These are phyloP conservation scores for Carex kokanica DNA, from an alignment of 176 grass and related monocot genomes.

Conservation along the genomic window DNA sequence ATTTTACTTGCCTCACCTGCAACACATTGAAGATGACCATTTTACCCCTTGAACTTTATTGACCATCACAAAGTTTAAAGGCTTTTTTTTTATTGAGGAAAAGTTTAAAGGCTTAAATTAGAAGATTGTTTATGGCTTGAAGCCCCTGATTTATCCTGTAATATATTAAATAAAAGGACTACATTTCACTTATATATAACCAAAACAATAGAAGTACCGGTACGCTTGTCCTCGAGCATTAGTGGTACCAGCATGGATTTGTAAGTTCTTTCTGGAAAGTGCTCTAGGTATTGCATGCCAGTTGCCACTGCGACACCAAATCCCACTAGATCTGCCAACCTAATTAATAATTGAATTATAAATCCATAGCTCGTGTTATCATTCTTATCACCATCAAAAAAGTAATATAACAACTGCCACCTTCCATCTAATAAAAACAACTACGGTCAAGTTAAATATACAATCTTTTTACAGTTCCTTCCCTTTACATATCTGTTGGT, in stretches of 20 bases:
- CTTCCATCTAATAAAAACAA: not conserved
- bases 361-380: not conserved
- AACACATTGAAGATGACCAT: slow-evolving; percentile 3
- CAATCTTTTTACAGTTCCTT: not conserved
- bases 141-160: not conserved
- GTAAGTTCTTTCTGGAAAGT: slow-evolving; percentile 80
- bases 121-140: not conserved
- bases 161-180: not conserved
- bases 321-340: slow-evolving; percentile 80
- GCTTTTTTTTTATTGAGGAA: too few species aligned
- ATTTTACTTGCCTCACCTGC: slow-evolving; percentile 69
- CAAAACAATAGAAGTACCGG: slow-evolving; percentile 40
- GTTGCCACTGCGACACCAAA: slow-evolving; percentile 78
- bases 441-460: not conserved
- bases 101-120: not conserved
- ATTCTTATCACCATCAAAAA: not conserved
- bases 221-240: slow-evolving; percentile 81
- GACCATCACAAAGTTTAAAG: not conserved
- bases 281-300: slow-evolving; percentile 75
- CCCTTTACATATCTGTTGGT: not conserved
- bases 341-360: slow-evolving; percentile 35
- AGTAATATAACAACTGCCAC: not conserved
- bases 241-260: slow-evolving; percentile 82
- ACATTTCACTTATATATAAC: not conserved
- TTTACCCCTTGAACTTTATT: slow-evolving; percentile 1